Conservation (phyloP, 306 rosid genomes). For the Vachellia collinsii region DNA sequence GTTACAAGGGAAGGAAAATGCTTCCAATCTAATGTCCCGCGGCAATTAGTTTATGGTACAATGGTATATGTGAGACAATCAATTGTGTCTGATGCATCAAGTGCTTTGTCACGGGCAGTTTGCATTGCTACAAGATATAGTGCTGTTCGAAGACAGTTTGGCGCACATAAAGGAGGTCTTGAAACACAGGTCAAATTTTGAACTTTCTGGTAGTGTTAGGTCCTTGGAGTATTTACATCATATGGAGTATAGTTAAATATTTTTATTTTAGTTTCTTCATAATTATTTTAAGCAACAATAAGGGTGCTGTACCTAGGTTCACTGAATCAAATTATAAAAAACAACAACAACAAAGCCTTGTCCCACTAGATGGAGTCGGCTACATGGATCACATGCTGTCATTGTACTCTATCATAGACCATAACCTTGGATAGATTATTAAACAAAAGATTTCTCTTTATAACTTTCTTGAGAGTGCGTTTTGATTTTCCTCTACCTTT, state of each 20-base stretch:
- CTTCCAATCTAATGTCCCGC: constrained; percentile 80
- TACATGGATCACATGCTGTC: no score
- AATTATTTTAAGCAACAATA: background rate
- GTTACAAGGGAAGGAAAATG: constrained; percentile 92
- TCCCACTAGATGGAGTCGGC: no score
- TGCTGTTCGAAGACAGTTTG: constrained; percentile 96
- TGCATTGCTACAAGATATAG: constrained; percentile 98
- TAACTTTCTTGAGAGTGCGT: no score
- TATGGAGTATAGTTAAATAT: constrained; percentile 7
- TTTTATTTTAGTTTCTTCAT: background rate
- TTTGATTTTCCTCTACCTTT: no score
- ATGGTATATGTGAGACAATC: constrained; percentile 89
- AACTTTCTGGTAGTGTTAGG: constrained; percentile 17
- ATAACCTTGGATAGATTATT: no score
- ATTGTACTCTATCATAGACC: no score
- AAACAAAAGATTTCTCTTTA: no score
- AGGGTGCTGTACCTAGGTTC: background rate
- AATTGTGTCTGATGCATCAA: constrained; percentile 87
- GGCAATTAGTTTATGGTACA: constrained; percentile 90
- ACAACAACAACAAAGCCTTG: no score
- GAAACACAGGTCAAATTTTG: constrained; percentile 77
- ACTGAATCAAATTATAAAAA: background rate
- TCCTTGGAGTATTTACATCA: constrained; percentile 15
- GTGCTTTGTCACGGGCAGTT: constrained; percentile 90
- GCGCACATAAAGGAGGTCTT: constrained; percentile 65